These are phyloP conservation scores for Mycena pura DNA, from an alignment of 768 basidiomycete species.

Conservation along the genomic window DNA sequence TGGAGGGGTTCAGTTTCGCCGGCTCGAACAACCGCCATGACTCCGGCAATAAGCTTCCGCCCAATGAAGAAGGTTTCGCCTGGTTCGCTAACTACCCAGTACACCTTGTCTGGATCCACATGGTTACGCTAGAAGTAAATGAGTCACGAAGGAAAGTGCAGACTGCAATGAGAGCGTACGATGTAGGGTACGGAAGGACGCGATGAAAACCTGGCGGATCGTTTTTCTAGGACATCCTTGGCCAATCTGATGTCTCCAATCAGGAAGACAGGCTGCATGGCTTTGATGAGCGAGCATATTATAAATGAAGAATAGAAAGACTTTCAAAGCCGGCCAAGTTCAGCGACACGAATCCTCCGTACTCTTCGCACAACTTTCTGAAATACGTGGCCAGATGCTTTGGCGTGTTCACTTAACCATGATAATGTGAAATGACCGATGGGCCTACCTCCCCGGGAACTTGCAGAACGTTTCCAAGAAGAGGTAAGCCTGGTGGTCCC, in stretches of 20 bases:
- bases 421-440: too few relatives aligned
- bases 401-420: too few relatives aligned
- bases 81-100: background rate
- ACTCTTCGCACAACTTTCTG: too few relatives aligned
- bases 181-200: background rate
- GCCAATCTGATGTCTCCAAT: background rate
- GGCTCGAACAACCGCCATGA: too few relatives aligned
- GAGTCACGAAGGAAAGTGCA: background rate
- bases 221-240: background rate
- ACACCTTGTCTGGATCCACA: background rate
- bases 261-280: background rate
- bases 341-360: background rate
- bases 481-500: too few relatives aligned
- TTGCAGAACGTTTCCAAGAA: too few relatives aligned
- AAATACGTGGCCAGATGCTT: too few relatives aligned
- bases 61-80: background rate
- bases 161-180: background rate
- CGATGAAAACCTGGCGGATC: background rate
- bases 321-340: background rate
- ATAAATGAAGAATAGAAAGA: background rate
- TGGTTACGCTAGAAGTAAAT: background rate
- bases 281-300: background rate
- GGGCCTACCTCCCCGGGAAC: too few relatives aligned
- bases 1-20: too few relatives aligned
- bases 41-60: background rate